Evolutionary conservation across 345 rosid genomes (phyloP), one percentile per base, ranked within the genome.

Genomic region (Microcos paniculata): DNA sequence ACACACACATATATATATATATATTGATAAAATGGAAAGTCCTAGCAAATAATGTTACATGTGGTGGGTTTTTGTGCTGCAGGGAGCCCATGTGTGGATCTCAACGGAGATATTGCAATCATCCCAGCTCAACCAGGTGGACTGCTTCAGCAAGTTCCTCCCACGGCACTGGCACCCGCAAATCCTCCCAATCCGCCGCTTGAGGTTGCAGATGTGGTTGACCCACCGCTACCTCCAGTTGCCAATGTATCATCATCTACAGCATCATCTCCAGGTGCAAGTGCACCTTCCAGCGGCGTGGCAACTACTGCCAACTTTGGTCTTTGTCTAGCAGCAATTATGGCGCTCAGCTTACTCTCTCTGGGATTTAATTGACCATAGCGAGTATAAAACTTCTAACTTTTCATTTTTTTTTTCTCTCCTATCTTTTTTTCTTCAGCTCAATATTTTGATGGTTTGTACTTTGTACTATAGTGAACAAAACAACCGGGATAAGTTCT

Each of bases 181-280:
- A 46, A 16, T 21, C 84, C 89, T 28, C 96, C 90, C 0, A 71
- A 35, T 31, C 96, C 93, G 12, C 53, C 83, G 24, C 89, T 93
- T 21, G 81, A 75, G 0, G 78, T 84, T 57, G 80, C 78, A 7
- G 93, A 93, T 57, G 74, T 91, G n/a, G 84, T 82, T 21, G 93
- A 90, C 66, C 98, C 97, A 6, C 98, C 99, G 57, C 84, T 95
- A 23, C 98, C 98, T 2, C 84, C 93, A 0, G 93, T 89, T 62
- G 65, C 81, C 30, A 71, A 72, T 11, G 61, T 52, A 35, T 55
- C 81, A 18, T 8, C 82, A 9, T 4, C 80, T 0, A 23, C 74
- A 62, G 48, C 62, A 56, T 83, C 43, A 43, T 57, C 77, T 42
- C 24, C 78, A 7, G 64, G 72, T 35, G 62, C 82, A 9, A 55